A percentile compares a stretch with the other conserved stretches of the same genome.
Evolutionary conservation across 176 grass and related monocot genomes (phyloP).

Genomic region (sorghum (Sorghum bicolor)): DNA sequence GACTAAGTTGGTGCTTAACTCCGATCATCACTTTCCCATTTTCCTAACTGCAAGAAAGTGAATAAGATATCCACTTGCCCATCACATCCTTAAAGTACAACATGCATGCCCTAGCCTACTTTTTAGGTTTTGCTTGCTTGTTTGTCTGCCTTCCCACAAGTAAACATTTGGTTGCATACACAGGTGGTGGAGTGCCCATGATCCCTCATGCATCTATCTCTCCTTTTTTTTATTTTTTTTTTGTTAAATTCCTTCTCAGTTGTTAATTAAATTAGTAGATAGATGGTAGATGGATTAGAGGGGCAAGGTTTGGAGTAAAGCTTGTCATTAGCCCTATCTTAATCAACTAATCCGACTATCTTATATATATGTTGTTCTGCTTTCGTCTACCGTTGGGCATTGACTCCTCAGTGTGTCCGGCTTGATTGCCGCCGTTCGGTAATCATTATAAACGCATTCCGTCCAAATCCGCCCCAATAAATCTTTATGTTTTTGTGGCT

Average conservation of each 20-base stretch:
- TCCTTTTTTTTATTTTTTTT: background rate
- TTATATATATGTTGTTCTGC: background rate
- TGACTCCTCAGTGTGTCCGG: conserved; percentile 17
- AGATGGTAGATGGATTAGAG: conserved; percentile 31
- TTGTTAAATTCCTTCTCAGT: background rate
- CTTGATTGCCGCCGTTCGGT: conserved; percentile 4
- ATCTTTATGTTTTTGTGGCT: background rate
- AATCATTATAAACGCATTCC: conserved; percentile 15
- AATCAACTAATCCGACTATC: conserved; percentile 41
- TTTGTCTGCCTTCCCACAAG: conserved; percentile 28
- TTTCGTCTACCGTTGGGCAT: conserved; percentile 28
- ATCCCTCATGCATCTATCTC: background rate
- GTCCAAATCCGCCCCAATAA: conserved; percentile 30
- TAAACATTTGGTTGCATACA: background rate
- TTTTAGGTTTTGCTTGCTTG: conserved; percentile 43
- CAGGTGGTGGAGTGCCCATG: conserved; percentile 45
- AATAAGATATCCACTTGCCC: conserved; percentile 35
- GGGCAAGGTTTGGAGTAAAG: conserved; percentile 39
- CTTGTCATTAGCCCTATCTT: conserved; percentile 16
- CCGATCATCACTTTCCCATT: conserved; percentile 4
- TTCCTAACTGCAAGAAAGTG: background rate
- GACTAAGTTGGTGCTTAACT: conserved; percentile 14
- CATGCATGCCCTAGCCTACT: conserved; percentile 10
- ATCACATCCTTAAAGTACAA: conserved; percentile 52
- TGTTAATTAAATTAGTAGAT: conserved; percentile 13